phyloP scores from a whole-genome alignment of 768 basidiomycete genomes.

The Dacryopinax spathularia region DNA sequence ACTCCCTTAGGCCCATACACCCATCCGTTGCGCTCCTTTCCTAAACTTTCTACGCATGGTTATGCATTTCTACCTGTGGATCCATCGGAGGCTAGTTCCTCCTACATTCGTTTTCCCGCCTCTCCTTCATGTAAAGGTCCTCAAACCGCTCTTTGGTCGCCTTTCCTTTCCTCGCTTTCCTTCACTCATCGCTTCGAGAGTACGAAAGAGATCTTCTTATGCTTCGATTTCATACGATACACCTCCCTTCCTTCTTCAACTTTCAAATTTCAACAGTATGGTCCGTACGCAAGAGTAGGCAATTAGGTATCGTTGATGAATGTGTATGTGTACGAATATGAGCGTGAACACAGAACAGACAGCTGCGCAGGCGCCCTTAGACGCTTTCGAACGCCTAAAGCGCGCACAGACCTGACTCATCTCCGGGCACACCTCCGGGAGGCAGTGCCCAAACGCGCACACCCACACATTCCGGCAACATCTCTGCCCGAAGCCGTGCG shows the following conservation, averaged over 20 bases:
- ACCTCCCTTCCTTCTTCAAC: neutral
- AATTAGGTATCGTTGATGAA: neutral
- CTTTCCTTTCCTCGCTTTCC: neutral
- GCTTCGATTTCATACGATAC: neutral
- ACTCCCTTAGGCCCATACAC: neutral
- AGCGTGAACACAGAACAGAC: neutral
- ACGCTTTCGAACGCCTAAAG: neutral
- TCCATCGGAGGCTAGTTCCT: neutral
- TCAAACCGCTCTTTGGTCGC: neutral
- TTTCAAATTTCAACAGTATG: neutral
- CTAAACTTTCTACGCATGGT: neutral
- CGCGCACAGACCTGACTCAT: neutral
- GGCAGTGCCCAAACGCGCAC: neutral
- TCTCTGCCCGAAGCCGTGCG: too few species aligned
- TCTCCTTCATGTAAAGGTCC: neutral
- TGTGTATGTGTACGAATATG: neutral
- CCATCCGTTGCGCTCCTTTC: neutral
- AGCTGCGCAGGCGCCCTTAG: too few species aligned
- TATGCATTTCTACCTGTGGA: neutral
- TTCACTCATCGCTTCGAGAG: neutral
- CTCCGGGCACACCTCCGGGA: neutral
- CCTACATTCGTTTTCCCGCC: neutral
- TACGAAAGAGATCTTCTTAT: neutral
- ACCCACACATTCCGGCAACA: too few species aligned
- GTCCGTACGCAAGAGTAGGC: neutral